Evolutionary conservation across 192 early-diverging fungal genomes (phyloP).

Genomic region (Entomortierella parvispora): DNA sequence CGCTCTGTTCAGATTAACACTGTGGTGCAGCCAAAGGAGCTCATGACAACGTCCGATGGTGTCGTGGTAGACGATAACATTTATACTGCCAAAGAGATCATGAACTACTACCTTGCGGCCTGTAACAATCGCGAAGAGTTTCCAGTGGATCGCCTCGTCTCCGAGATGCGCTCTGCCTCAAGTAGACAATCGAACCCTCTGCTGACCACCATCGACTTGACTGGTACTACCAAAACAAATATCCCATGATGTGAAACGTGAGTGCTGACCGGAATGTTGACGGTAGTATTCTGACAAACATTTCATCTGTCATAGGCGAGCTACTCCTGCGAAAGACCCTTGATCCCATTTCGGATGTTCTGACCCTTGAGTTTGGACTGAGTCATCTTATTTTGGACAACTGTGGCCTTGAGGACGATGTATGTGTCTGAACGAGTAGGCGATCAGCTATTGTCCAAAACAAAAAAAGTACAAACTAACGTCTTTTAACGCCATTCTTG

Average conservation of each 20-base stretch:
- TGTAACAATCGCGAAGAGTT: constrained; percentile 55
- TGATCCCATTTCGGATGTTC: constrained; percentile 78
- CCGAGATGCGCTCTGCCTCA: constrained; percentile 31
- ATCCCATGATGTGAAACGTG: too few relatives aligned
- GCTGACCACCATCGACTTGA: constrained; percentile 35
- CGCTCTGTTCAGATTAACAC: not conserved
- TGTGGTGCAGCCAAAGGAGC: constrained; percentile 14
- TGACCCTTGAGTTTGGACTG: constrained; percentile 81
- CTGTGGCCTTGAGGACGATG: constrained; percentile 80
- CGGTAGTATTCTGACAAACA: not conserved
- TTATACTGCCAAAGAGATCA: constrained; percentile 54
- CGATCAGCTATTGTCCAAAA: not conserved
- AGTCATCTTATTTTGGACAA: constrained; percentile 70
- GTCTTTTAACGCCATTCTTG: not conserved
- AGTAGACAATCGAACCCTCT: constrained; percentile 31
- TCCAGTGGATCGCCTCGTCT: constrained; percentile 45
- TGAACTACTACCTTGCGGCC: constrained; percentile 54
- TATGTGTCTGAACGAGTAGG: constrained; percentile 17
- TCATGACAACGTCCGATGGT: constrained; percentile 27
- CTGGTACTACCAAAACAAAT: too few relatives aligned
- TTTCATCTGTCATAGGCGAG: constrained; percentile 46
- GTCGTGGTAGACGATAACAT: constrained; percentile 45
- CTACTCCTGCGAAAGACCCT: constrained; percentile 64
- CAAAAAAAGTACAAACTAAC: not conserved
- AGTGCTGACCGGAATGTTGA: too few relatives aligned